These are phyloP conservation scores for Talaromyces thailandensis DNA, from an alignment of 495 filamentous ascomycete species.

Conservation along the genomic window DNA sequence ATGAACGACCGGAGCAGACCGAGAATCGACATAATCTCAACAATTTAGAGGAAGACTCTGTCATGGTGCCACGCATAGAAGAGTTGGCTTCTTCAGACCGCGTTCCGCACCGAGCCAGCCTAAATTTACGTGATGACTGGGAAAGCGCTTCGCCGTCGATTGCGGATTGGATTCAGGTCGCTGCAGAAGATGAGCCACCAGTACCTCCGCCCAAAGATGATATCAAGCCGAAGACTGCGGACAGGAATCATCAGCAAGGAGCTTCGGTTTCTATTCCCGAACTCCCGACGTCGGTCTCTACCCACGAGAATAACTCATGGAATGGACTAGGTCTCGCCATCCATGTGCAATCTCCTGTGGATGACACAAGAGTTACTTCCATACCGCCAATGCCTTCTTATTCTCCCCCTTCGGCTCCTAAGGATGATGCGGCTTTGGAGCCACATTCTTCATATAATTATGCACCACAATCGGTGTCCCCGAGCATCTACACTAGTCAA, in stretches of 20 bases:
- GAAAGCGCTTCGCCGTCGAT: slow-evolving; percentile 48
- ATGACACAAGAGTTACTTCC: slow-evolving; percentile 17
- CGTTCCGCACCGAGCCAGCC: slow-evolving; percentile 28
- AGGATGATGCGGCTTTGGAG: neutral
- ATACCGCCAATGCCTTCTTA: slow-evolving; percentile 29
- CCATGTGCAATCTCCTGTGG: slow-evolving; percentile 22
- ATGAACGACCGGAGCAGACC: neutral
- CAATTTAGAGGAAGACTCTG: slow-evolving; percentile 28
- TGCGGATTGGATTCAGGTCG: slow-evolving; percentile 44
- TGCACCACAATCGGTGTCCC: slow-evolving; percentile 12
- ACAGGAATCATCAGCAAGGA: neutral
- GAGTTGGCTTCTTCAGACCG: slow-evolving; percentile 14
- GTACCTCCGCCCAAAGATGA: slow-evolving; percentile 9
- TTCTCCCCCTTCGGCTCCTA: slow-evolving; percentile 26
- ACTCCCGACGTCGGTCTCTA: slow-evolving; percentile 6
- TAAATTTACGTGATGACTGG: slow-evolving; percentile 42
- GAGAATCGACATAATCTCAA: slow-evolving; percentile 7
- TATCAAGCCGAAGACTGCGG: slow-evolving; percentile 12
- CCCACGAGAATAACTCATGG: slow-evolving; percentile 3
- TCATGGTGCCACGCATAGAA: slow-evolving; percentile 22
- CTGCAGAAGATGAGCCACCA: slow-evolving; percentile 29
- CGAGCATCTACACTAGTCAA: slow-evolving; percentile 26
- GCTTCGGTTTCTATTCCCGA: slow-evolving; percentile 12
- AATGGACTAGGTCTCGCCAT: slow-evolving; percentile 29
- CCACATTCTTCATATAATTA: neutral